Evolutionary conservation across 2,329 filamentous ascomycete genomes (phyloP), one percentile per base, ranked within the genome.

Genomic region (Aurifilum marmelostoma): DNA sequence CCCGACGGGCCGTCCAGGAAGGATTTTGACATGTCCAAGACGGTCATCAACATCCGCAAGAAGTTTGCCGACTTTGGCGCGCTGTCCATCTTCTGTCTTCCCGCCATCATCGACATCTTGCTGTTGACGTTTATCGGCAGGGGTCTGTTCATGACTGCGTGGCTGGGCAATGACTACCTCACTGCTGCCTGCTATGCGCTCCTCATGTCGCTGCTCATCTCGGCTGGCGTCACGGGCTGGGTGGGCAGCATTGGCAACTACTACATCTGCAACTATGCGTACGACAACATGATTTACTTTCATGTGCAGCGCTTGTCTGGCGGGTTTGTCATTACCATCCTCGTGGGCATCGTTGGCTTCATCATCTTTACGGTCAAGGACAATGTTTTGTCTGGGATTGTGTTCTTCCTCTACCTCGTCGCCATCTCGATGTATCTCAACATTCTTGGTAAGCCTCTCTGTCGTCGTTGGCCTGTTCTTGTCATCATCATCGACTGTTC

Each of bases 211-310:
- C 79, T 89, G 9, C 77, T 90, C 16, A 78, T 89, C 32, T 88
- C 86, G 9, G 87, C 87, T 54, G 88, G 84, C 7, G 85, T 89
- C 61, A 87, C 87, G 32, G 88, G 87, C 8, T 89, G 87, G 87
- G 88, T 89, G 54, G 86, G 86, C 8, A 87, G 86, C 67, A 86
- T 86, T 37, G 88, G 88, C 1, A 87, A 85, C 41, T 90, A 89
- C 75, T 90, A 90, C 72, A 81, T 89, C 50, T 76, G 75, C 47
- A 77, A 78, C 50, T 79, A 77, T 67, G 79, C 78, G 21, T 80
- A 79, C 70, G 77, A 79, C 69, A 81, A 79, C 62, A 81, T 82
- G 79, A 78, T 80, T 43, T 78, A 79, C 69, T 81, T 82, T 68
- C 79, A 81, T 27, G 75, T 81, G 1, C 79, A 80, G 67, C 74